Base-by-base conservation (phyloP, 345 rosid genomes). In the Durio zibethinus region DNA sequence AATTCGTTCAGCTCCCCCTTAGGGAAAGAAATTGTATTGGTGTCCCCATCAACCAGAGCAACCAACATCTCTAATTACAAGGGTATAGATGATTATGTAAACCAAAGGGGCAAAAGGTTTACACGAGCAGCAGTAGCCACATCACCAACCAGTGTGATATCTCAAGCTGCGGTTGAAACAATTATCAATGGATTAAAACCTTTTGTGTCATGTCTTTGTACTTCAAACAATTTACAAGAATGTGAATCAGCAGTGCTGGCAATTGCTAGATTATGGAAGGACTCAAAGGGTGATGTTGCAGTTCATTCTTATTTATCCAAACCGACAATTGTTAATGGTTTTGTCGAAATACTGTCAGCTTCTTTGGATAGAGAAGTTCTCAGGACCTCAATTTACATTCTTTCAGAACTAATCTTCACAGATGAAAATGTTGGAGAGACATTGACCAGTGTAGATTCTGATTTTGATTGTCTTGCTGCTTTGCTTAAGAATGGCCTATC, bases 131-230 rank as follows among this genome's bases (percentile, higher is more conserved):
- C 73, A 36, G 69, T 77, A 29, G 62, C 86, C 36, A 83, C 84
- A 23, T 86, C 92, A 1, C 94, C 94, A 21, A 89, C 91, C 5
- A 91, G 92, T 80, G 90, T 88, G 60, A 84, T 91, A 70, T 84
- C 91, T 64, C 94, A 87, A 77, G 94, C 88, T 33, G 81, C 83
- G 5, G 71, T 76, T 11, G 94, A 91, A 73, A 74, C 83, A 52
- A 83, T 88, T 64, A 81, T 88, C 56, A 86, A 75, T 40, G 90
- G 85, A 11, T 75, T 91, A 73, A 85, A 88, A 48, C 89, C 90
- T 47, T 64, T 81, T 60, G 76, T 88, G 57, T 84, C 91, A 14
- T 81, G 89, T 76, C 84, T 91, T 9, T 86, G 94, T 78, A 86
- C 88, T 75, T 88, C 91, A 67, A 90, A 89, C 45, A 81, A 85